Base-by-base conservation (phyloP, 2,329 filamentous ascomycete species). In the Coleophoma crateriformis region DNA sequence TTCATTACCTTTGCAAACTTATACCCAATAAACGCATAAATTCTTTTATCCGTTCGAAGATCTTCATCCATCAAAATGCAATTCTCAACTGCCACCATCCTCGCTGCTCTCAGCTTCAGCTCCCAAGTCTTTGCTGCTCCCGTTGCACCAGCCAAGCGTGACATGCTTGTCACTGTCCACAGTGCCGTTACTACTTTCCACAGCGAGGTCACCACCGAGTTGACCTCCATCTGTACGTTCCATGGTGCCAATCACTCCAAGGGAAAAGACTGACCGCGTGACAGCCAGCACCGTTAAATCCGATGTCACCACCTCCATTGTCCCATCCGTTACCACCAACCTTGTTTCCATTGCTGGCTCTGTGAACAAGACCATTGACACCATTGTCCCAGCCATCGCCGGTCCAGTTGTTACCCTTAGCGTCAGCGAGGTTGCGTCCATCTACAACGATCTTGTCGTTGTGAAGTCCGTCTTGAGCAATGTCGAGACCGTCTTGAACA, bases 401-500 rank as follows among this genome's bases (percentile, higher is more conserved):
- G 37, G 37, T n/a, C 8, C 34, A 1, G 33, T 45, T 43, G 3
- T 49, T 15, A 27, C 41, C n/a, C 39, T 50, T 32, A 43, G 43
- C 22, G 32, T 33, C 14, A 35, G 13, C 27, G 51, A 53, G 40
- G 41, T 48, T 19, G 19, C 46, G 14, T 41, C 37, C 27, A 11
- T 53, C 11, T 19, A 48, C 37, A 37, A n/a, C 22, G 17, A 33
- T 14, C 35, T 53, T n/a, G 8, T 6, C 3, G 73, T 71, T 46
- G 71, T 76, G 56, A 75, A 76, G 68, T 70, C 73, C 68, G 74
- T 76, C 67, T 74, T 76, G 62, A 73, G 75, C 63, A 74, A 75
- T 66, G 75, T 76, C 60, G 73, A 75, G 68, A 33, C 41, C n/a
- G n/a, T 22, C 10, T 37, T 53, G 12, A 40, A 10, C 7, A 20